A percentile compares a stretch with the other conserved stretches of the same genome.
These are phyloP conservation scores for Thelonectria blattea DNA, from an alignment of 2,329 filamentous ascomycete genomes.

Conservation along the genomic window DNA sequence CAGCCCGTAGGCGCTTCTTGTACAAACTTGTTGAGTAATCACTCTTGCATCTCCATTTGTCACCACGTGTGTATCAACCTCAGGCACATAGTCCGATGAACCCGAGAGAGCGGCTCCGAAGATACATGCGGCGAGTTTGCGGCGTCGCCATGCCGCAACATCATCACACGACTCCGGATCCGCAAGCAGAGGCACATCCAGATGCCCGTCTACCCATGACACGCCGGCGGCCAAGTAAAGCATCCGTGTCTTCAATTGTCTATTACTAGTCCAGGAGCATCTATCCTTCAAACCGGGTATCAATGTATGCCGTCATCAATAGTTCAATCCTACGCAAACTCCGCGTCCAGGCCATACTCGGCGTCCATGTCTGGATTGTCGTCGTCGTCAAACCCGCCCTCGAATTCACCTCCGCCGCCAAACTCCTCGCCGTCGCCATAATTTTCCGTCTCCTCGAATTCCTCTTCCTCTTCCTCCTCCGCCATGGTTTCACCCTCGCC, in stretches of 20 bases:
- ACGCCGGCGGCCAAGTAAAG: background rate
- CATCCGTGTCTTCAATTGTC: background rate
- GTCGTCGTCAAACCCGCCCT: conserved; percentile 45
- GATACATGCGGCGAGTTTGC: background rate
- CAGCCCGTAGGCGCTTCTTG: conserved; percentile 1
- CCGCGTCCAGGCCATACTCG: conserved; percentile 43
- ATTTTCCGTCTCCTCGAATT: conserved; percentile 44
- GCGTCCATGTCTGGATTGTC: conserved; percentile 47
- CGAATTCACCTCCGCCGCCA: conserved; percentile 40
- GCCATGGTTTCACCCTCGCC: conserved; percentile 40
- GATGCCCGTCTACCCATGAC: background rate
- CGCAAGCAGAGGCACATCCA: background rate
- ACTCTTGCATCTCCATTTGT: background rate
- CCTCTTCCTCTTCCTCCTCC: conserved; percentile 45
- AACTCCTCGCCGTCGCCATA: conserved; percentile 43
- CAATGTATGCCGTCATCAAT: conserved; percentile 1
- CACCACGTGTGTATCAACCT: background rate
- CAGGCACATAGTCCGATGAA: background rate
- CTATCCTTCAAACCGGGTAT: conserved; percentile 13
- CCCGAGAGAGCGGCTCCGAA: background rate
- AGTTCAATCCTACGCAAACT: conserved; percentile 28
- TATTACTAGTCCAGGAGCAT: background rate
- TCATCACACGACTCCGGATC: background rate
- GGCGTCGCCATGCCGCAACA: background rate
- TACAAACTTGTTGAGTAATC: background rate